Conservation (phyloP, 352 stramenopile genomes). For the Thalassiosira mediterranea region DNA sequence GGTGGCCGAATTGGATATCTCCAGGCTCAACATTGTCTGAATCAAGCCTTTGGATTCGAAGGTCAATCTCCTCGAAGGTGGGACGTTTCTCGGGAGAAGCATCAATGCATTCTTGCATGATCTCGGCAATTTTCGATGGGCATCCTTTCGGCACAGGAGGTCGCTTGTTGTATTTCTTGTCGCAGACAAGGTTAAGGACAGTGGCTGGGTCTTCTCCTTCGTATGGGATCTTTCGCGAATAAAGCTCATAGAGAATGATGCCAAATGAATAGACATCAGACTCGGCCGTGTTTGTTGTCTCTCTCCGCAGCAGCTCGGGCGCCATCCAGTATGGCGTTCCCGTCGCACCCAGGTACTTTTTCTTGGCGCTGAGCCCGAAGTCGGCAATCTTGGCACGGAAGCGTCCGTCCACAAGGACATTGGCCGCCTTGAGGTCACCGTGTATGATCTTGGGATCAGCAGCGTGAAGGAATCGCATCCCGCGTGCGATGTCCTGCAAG, state of each 20-base stretch:
- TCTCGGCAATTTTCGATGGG: conserved; percentile 45
- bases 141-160: conserved; percentile 48
- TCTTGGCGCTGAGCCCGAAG: conserved; percentile 68
- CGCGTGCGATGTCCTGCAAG: conserved; percentile 57
- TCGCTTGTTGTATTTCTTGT: conserved; percentile 57
- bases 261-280: conserved; percentile 70
- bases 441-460: conserved; percentile 62
- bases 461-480: conserved; percentile 69
- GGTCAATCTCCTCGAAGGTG: conserved; percentile 61
- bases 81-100: conserved; percentile 45
- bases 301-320: conserved; percentile 67
- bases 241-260: conserved; percentile 77
- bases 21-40: conserved; percentile 43
- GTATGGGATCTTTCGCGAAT: conserved; percentile 59
- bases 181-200: conserved; percentile 45
- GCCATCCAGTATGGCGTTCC: conserved; percentile 78
- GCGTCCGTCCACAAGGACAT: conserved; percentile 62
- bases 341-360: conserved; percentile 36
- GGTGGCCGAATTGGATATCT: conserved; percentile 10
- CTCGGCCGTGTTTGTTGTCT: conserved; percentile 47
- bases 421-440: conserved; percentile 61
- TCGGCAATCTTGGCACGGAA: conserved; percentile 74
- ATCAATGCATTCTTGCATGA: conserved; percentile 66
- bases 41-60: conserved; percentile 39
- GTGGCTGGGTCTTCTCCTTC: conserved; percentile 51